Base-by-base conservation (phyloP, 164 flowering plant species). In the Vitis amurensis region DNA sequence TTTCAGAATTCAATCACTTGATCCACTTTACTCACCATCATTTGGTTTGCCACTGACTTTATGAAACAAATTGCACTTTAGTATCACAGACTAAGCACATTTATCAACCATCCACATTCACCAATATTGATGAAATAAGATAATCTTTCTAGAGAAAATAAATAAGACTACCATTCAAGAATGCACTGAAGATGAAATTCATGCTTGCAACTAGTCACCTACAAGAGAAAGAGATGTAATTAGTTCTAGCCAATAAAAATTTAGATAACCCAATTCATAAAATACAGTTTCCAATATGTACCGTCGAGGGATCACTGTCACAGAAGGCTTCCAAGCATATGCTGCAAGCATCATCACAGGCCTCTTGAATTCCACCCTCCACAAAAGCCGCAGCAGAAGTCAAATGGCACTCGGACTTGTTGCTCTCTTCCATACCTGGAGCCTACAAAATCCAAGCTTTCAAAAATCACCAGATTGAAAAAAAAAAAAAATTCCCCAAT, bases 121-220 rank as follows among this genome's bases (percentile, higher is more conserved):
- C 44, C 44, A 37, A 37, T 37, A 37, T 37, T 37, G 4, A 37
- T 37, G 44, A 37, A 37, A 37, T 37, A 37, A 37, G 44, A 37
- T 37, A 37, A 37, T 37, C 44, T 37, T 3, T 37, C 6, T 37
- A 37, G 44, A 3, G 4, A 37, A 37, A 37, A 37, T 37, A 37
- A 37, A 37, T 37, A 37, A 37, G 44, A 37, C 44, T 87, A 94
- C 95, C 97, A 87, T 81, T 95, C 99, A 56, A 95, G 98, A 66
- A 95, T 83, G 81, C 99, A 95, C 80, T 95, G 99, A 55, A 95
- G 99, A 81, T 95, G 99, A 74, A 88, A 95, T 84, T 93, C 99
- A 55, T 95, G 99, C 87, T 87, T 95, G 86, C 99, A 95, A 68
- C 76, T 75, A 37, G 99, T 95, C 73, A 91, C 84, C 99, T 95